These are phyloP conservation scores for Prillingera fragicola DNA, from an alignment of 1,284 basidiomycete species.

Conservation along the genomic window DNA sequence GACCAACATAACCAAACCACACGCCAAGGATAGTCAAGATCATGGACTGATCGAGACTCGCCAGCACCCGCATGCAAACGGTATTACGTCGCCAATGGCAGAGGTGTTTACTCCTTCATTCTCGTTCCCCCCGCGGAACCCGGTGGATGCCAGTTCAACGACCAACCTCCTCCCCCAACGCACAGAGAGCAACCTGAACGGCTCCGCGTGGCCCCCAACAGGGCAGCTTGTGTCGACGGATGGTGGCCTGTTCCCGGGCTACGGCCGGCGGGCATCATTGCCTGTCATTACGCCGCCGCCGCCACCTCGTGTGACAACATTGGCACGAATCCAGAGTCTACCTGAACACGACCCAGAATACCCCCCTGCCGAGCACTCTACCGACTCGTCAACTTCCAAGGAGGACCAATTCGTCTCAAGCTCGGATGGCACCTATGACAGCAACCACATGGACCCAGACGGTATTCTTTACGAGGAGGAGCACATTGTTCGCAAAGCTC, in stretches of 20 bases:
- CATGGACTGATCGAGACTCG: too few relatives aligned
- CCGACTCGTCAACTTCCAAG: background rate
- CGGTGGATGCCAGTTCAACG: constrained; percentile 8
- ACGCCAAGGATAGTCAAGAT: background rate
- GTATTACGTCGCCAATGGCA: too few relatives aligned
- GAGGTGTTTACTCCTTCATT: constrained; percentile 29
- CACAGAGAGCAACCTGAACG: too few relatives aligned
- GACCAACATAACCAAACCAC: background rate
- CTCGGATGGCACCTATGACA: constrained; percentile 6
- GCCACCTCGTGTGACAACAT: constrained; percentile 12
- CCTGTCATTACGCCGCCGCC: constrained; percentile 15
- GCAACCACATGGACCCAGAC: background rate
- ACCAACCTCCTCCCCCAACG: constrained; percentile 9
- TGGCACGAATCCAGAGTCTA: constrained; percentile 41
- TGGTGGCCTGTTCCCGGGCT: too few relatives aligned
- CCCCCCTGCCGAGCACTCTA: background rate
- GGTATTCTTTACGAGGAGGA: constrained; percentile 9
- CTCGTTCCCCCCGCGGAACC: constrained; percentile 26
- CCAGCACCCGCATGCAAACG: too few relatives aligned
- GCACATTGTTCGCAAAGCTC: background rate
- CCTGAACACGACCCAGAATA: constrained; percentile 35
- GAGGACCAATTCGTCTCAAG: constrained; percentile 1
- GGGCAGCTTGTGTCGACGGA: too few relatives aligned
- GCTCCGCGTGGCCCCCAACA: too few relatives aligned
- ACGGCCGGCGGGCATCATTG: constrained; percentile 28